Base-by-base conservation (phyloP, 2,329 filamentous ascomycete genomes). In the Leptographium galeiforme region DNA sequence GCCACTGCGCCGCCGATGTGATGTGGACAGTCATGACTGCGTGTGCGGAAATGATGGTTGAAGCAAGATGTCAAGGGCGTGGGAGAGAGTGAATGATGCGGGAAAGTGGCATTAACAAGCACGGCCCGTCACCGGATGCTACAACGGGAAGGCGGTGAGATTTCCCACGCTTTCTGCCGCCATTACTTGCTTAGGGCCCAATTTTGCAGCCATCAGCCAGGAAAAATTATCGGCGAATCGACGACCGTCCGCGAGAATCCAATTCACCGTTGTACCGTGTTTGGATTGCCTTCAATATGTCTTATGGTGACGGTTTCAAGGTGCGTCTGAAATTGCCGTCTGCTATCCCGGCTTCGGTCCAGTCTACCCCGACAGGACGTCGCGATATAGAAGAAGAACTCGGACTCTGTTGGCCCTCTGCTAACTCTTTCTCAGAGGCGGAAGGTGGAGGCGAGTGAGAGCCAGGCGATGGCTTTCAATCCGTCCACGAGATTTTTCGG, bases 401-500 rank as follows among this genome's bases (percentile, higher is more conserved):
- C 3, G 25, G 25, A 25, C 25, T 25, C 25, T 25, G 25, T 36
- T 8, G 34, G 34, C 8, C 12, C 34, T 36, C 8, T 36, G 34
- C 25, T 36, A 8, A 13, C 34, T 36, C 8, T 10, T 32, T 30
- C 10, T 8, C 43, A 81, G 77, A 78, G 76, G 63, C 72, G 75
- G 53, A 78, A 77, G 56, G 69, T 71, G 30, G 61, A 63, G 32
- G 59, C 53, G 45, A 68, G 65, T 52, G 60, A 48, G 18, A 49
- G 38, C n/a, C 32, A 32, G 10, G 18, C 63, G 57, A 63, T 71
- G 32, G 75, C 79, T 4, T 80, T 82, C 30, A 87, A 83, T 64
- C 84, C 85, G 5, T 82, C 81, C 6, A 81, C 84, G 10, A 70
- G 83, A 40, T 91, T 88, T 68, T 72, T 76, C 50, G 81, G 87